Base-by-base conservation (phyloP, 495 filamentous ascomycete species). In the Neurospora sublineolata region DNA sequence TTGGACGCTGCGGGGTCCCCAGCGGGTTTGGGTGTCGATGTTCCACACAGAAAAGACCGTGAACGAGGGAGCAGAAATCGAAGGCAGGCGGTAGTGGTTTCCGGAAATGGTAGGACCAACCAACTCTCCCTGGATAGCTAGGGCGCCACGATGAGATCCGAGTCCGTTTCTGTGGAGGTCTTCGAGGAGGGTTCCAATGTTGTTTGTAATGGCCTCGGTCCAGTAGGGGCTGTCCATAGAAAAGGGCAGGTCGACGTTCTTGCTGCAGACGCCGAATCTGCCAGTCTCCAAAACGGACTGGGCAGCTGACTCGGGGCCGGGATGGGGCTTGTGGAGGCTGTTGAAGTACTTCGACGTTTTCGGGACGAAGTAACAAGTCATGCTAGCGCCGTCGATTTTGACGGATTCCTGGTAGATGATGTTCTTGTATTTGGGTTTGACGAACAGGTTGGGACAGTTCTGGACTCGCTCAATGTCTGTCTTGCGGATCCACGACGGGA, bases 81-180 rank as follows among this genome's bases (percentile, higher is more conserved):
- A 7, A 0, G 67, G 30, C 69, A 77, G 76, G 2, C 33, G 20
- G 58, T 78, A 69, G 2, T 71, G 74, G 60, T 80, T 80, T 6
- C 73, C 73, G 0, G 67, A 11, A 23, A 80, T 69, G 20, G 69
- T 68, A 37, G 67, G 41, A 7, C 80, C 80, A 18, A 78, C 73
- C 0, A 80, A 69, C 72, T 80, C 80, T 4, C 76, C 79, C 38
- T 79, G 78, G 44, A 80, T 68, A 4, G 73, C 77, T 5, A 81
- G 70, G 58, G 52, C 60, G 11, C 46, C 46, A 3, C 42, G 0
- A 44, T 20, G 42, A 27, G 38, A 14, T 14, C 40, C 67, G 0
- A 75, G 14, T 0, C 40, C 4, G 67, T 72, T 72, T 18, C 33
- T 20, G 37, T 73, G 73, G 1, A 78, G 38, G 12, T 69, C 36